Evolutionary conservation across 2,329 filamentous ascomycete genomes (phyloP).

Genomic region (Didymella exigua): DNA sequence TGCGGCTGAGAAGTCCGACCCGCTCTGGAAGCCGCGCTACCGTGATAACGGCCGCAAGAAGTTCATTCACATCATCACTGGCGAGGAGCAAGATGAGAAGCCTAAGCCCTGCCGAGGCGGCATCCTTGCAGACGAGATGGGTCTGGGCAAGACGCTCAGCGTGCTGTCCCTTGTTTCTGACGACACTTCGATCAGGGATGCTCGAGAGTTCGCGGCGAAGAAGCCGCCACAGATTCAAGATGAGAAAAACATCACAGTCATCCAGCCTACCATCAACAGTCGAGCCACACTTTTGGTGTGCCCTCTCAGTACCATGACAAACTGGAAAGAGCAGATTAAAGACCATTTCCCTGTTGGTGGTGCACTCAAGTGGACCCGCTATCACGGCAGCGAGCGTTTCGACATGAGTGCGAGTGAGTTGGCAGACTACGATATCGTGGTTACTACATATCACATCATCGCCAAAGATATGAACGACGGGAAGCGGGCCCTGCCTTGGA

Average conservation of each 20-base stretch:
- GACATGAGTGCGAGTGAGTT: constrained; percentile 65
- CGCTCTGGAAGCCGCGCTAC: constrained; percentile 75
- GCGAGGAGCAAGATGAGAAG: constrained; percentile 46
- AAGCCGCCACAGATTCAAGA: constrained; percentile 47
- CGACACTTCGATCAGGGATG: constrained; percentile 62
- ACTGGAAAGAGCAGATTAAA: constrained; percentile 93
- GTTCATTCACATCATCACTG: constrained; percentile 87
- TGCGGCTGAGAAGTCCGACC: constrained; percentile 67
- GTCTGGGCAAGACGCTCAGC: constrained; percentile 67
- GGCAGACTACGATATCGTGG: constrained; percentile 77
- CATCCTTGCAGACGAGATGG: constrained; percentile 59
- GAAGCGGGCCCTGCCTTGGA: constrained; percentile 72
- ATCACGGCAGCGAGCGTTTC: constrained; percentile 81
- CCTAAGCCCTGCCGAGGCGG: constrained; percentile 51
- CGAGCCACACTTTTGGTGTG: constrained; percentile 85
- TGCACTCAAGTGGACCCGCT: constrained; percentile 74
- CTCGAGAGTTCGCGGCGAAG: constrained; percentile 65
- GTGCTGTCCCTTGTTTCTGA: constrained; percentile 77
- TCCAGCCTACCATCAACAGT: constrained; percentile 62
- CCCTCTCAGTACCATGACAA: constrained; percentile 87
- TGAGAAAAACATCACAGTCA: background rate
- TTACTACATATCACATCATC: constrained; percentile 91
- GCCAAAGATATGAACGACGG: constrained; percentile 71
- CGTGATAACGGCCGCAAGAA: constrained; percentile 62
- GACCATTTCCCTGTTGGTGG: constrained; percentile 70